phyloP scores from a whole-genome alignment of 169 alveolate species.

The Cryptosporidium muris region DNA sequence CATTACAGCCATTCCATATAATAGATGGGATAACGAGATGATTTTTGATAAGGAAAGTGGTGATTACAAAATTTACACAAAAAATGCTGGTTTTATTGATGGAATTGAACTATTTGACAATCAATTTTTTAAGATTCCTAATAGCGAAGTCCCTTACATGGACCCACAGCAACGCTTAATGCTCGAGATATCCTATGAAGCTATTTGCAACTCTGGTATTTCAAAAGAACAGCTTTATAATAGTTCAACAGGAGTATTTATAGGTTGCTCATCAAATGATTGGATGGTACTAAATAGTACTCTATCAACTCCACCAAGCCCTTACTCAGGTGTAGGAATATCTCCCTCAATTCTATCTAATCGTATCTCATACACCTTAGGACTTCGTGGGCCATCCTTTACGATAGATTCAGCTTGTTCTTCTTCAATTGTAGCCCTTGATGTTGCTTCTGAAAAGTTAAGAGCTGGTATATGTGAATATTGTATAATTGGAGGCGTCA shows the following conservation, averaged over 20 bases:
- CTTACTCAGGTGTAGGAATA: conserved; percentile 75
- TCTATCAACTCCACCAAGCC: conserved; percentile 71
- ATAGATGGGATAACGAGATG: conserved; percentile 56
- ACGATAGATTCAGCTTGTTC: conserved; percentile 80
- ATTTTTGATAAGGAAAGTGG: background rate
- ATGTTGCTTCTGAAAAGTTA: conserved; percentile 71
- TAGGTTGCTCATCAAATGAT: conserved; percentile 74
- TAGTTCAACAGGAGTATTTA: conserved; percentile 73
- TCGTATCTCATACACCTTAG: conserved; percentile 74
- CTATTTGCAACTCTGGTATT: conserved; percentile 26
- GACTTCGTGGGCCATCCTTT: conserved; percentile 76
- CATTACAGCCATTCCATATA: conserved; percentile 46
- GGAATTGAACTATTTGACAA: conserved; percentile 71
- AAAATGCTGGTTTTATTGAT: conserved; percentile 32
- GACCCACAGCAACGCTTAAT: conserved; percentile 83
- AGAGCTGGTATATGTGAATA: conserved; percentile 5
- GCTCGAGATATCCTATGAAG: conserved; percentile 56
- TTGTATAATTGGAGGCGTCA: conserved; percentile 69
- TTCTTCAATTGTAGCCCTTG: conserved; percentile 78
- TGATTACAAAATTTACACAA: conserved; percentile 36
- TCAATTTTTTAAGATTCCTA: conserved; percentile 48
- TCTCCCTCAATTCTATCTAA: conserved; percentile 75
- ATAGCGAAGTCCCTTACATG: conserved; percentile 74
- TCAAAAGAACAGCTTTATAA: background rate
- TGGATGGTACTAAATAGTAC: conserved; percentile 72